Percentiles rank a stretch among this genome's conserved stretches.
phyloP scores from a whole-genome alignment of 192 early-diverging fungal genomes.

The Coemansia sp. region DNA sequence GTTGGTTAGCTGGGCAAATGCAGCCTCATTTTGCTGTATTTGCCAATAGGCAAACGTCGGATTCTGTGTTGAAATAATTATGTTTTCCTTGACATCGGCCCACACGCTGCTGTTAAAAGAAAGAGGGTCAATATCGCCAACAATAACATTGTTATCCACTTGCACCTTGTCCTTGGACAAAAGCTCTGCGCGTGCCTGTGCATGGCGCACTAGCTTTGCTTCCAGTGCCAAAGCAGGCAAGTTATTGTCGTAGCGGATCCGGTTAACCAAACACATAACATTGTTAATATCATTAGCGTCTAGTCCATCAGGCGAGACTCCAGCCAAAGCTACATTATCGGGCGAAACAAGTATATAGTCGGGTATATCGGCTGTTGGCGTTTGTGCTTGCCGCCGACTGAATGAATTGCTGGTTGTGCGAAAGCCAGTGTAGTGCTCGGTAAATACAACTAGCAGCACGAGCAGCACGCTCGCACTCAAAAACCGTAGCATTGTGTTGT shows the following conservation, averaged over 20 bases:
- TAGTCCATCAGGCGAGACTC: slow-evolving; percentile 22
- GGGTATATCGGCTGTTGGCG: slow-evolving; percentile 12
- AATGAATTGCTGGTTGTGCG: too few relatives aligned
- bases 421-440: too few relatives aligned
- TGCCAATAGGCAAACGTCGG: slow-evolving; percentile 48
- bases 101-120: slow-evolving; percentile 28
- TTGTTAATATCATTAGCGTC: slow-evolving; percentile 29
- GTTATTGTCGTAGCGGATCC: slow-evolving; percentile 26
- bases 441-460: too few relatives aligned
- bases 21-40: slow-evolving; percentile 11
- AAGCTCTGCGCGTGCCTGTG: slow-evolving; percentile 36
- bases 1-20: slow-evolving; percentile 12
- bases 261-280: slow-evolving; percentile 43
- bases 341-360: slow-evolving; percentile 48
- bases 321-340: slow-evolving; percentile 41
- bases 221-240: slow-evolving; percentile 29
- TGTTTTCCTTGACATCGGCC: slow-evolving; percentile 34
- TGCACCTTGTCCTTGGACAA: slow-evolving; percentile 7
- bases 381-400: too few relatives aligned
- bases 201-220: slow-evolving; percentile 34
- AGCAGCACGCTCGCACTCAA: too few relatives aligned
- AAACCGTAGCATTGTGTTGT: too few relatives aligned
- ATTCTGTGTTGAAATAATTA: slow-evolving; percentile 22
- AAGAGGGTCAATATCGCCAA: slow-evolving; percentile 5
- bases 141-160: slow-evolving; percentile 13